Percentiles rank a stretch among this genome's conserved stretches.
These are phyloP conservation scores for Trifolium subterraneum DNA, from an alignment of 306 rosid species.

Conservation along the genomic window DNA sequence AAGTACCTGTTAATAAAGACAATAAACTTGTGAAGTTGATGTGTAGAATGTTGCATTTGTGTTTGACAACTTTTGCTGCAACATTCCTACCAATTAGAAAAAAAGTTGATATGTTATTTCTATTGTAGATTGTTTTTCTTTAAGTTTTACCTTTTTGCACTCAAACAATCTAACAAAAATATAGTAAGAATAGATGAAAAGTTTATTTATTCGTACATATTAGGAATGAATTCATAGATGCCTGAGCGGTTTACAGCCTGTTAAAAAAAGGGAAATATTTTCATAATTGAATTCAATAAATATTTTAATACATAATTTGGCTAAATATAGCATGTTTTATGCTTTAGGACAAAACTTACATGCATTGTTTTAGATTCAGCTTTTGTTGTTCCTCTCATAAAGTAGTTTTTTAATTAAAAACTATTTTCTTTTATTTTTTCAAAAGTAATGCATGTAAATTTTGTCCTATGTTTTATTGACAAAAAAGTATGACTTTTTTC, in stretches of 20 bases:
- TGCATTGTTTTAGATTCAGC: neutral
- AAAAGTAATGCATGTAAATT: too few relatives aligned
- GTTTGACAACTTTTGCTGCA: constrained; percentile 40
- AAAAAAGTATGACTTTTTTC: too few relatives aligned
- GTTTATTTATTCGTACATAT: constrained; percentile 44
- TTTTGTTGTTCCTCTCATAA: neutral
- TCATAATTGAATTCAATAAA: neutral
- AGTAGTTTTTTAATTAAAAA: too few relatives aligned
- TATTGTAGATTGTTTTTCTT: too few relatives aligned
- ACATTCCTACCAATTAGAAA: constrained; percentile 43
- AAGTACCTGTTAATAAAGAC: constrained; percentile 62
- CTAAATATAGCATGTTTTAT: neutral
- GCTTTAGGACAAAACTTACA: too few relatives aligned
- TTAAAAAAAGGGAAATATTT: neutral
- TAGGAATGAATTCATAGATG: constrained; percentile 53
- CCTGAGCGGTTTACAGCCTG: constrained; percentile 63
- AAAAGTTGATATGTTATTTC: too few relatives aligned
- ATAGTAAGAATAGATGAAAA: neutral
- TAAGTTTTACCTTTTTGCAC: too few relatives aligned
- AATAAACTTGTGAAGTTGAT: constrained; percentile 55
- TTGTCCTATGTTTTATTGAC: too few relatives aligned
- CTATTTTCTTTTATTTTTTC: too few relatives aligned
- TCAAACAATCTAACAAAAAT: too few relatives aligned
- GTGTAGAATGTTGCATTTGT: constrained; percentile 49
- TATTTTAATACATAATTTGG: neutral